Conservation (phyloP, 179 eudicot genomes). For the Silene vulgaris region DNA sequence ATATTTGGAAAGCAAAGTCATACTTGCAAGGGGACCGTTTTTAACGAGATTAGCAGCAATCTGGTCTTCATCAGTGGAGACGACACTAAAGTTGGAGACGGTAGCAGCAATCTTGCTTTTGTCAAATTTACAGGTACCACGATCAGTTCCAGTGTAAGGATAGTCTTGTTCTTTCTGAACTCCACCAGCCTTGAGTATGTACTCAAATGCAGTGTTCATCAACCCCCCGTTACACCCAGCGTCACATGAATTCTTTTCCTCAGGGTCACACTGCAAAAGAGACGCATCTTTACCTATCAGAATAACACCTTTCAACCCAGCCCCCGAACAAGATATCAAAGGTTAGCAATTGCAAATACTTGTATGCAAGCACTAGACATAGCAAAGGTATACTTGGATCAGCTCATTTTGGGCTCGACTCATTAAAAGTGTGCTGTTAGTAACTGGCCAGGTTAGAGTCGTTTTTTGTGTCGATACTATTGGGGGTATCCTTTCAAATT, state of each 20-base stretch:
- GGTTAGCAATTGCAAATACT: neutral
- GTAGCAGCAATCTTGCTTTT: conserved; percentile 65
- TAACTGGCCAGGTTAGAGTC: too few species aligned
- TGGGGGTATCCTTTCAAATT: too few species aligned
- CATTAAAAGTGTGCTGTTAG: too few species aligned
- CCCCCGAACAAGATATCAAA: too few species aligned
- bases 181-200: conserved; percentile 74
- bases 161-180: conserved; percentile 58
- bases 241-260: conserved; percentile 53
- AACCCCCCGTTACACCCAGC: conserved; percentile 78
- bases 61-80: conserved; percentile 62
- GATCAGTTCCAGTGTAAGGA: conserved; percentile 67
- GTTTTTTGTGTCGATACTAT: too few species aligned
- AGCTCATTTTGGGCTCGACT: too few species aligned
- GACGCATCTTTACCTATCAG: neutral
- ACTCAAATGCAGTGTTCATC: conserved; percentile 83
- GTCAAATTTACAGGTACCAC: conserved; percentile 60
- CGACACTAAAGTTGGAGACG: conserved; percentile 72
- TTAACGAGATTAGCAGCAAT: conserved; percentile 75
- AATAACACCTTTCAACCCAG: neutral
- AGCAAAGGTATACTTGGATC: too few species aligned
- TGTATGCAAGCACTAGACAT: too few species aligned
- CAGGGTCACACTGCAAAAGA: conserved; percentile 75
- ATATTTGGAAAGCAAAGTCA: neutral
- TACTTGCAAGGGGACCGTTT: conserved; percentile 87